phyloP scores from a whole-genome alignment of 129 eudicot genomes.

The Helianthus tuberosus region DNA sequence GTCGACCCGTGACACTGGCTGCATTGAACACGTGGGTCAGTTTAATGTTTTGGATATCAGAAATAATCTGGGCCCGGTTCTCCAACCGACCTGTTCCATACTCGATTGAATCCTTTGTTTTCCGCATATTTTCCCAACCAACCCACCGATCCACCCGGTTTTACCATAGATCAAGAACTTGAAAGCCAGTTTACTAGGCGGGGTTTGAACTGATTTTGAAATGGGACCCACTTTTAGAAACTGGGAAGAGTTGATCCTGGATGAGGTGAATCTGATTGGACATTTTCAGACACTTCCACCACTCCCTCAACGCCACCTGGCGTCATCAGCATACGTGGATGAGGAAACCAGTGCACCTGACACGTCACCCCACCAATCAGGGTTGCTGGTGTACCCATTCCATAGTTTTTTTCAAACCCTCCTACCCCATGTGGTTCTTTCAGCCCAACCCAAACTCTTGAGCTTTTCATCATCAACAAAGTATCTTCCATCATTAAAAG shows the following conservation, averaged over 20 bases:
- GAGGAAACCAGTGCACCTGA: not conserved
- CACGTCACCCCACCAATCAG: conserved; percentile 5
- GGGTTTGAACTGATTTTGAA: not conserved
- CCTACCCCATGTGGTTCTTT: not conserved
- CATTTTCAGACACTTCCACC: not conserved
- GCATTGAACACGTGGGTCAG: not conserved
- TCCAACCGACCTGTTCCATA: not conserved
- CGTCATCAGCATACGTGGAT: not conserved
- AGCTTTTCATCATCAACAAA: conserved; percentile 34
- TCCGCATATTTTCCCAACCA: not conserved
- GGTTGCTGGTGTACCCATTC: not conserved
- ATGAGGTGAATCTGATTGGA: not conserved
- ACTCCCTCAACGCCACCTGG: not conserved
- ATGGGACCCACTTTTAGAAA: not conserved
- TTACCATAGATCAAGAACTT: not conserved
- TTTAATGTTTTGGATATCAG: not conserved
- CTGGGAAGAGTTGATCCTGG: not conserved
- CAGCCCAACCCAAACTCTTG: not conserved
- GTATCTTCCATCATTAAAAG: conserved; percentile 37
- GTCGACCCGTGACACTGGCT: not conserved
- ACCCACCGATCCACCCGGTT: not conserved
- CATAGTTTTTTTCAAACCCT: conserved; percentile 1
- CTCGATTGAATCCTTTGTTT: conserved; percentile 1
- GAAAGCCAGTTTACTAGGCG: not conserved
- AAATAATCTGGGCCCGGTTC: not conserved